Evolutionary conservation across 1,284 basidiomycete species (phyloP).

Genomic region (Puccinia coronata): DNA sequence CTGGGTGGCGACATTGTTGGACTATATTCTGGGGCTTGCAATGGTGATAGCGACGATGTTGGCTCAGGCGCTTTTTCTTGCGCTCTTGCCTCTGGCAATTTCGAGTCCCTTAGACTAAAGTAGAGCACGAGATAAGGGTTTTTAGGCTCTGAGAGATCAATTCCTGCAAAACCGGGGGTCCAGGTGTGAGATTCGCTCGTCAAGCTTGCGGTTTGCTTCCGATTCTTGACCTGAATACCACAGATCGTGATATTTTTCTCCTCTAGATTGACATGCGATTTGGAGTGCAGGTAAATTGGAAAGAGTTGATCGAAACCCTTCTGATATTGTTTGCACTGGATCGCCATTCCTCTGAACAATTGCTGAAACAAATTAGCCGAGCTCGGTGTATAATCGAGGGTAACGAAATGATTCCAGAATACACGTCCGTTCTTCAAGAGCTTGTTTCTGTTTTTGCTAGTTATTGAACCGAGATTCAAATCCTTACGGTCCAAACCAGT

Average conservation of each 20-base stretch:
- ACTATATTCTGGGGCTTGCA: too few species aligned
- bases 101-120: too few species aligned
- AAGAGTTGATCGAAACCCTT: background rate
- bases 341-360: background rate
- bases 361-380: background rate
- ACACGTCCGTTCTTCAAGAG: background rate
- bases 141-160: background rate
- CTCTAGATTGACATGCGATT: background rate
- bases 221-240: background rate
- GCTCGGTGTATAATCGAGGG: background rate
- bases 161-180: background rate
- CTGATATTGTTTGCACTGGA: background rate
- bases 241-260: background rate
- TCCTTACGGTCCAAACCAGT: background rate
- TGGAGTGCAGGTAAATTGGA: background rate
- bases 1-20: too few species aligned
- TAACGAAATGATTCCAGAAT: background rate
- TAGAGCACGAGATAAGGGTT: too few species aligned
- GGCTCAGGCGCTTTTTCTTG: too few species aligned
- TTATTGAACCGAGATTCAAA: background rate
- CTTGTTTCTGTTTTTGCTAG: background rate
- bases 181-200: background rate
- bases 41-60: too few species aligned
- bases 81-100: too few species aligned
- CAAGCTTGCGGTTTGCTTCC: background rate